Base-by-base conservation (phyloP, 2,329 filamentous ascomycete genomes). In the Exophiala phaeomuriformis region DNA sequence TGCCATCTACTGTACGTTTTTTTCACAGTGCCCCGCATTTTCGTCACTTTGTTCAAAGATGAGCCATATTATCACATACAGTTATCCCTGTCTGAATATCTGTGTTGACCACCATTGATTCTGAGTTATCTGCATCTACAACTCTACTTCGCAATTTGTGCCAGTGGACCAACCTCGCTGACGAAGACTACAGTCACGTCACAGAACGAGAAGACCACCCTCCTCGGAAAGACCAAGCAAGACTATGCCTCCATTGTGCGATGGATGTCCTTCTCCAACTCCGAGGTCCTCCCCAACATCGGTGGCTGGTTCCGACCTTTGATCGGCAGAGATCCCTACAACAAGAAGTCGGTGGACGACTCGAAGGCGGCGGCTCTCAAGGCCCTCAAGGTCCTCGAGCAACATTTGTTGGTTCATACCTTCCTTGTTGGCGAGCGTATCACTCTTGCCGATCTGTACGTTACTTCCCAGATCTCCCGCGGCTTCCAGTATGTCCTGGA, bases 181-280 rank as follows among this genome's bases (percentile, higher is more conserved):
- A 60, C 49, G 39, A 28, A 31, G 33, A 45, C 55, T 44, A 57
- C 57, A 97, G 93, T 98, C 72, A 90, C 93, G 68, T 97, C 93
- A 66, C 93, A 98, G 79, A 98, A 98, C 75, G 93, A 97, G 85
- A 97, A 97, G 86, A 98, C 93, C 67, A 94, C 90, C 65, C 90
- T 98, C 64, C 84, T 98, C 67, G 93, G 93, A 71, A 97, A 97
- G 86, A 98, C 90, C 78, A 98, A 98, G 86, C 91, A 98, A 81
- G 93, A 98, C 84, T 91, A 97, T 75, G 93, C 93, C 67, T 90
- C 90, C 65, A 98, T 98, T 75, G 81, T 98, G 71, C 88, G 87
- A 76, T 98, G 93, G 93, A 84, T 96, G 85, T 97, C 91, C 63
- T 97, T 85, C 77, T 87, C 86, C 82, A 98, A 97, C 84, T 72